Percentiles rank a stretch among this genome's conserved stretches.
Conservation (phyloP, 2,329 filamentous ascomycete genomes). For the Trichoderma afroharzianum region DNA sequence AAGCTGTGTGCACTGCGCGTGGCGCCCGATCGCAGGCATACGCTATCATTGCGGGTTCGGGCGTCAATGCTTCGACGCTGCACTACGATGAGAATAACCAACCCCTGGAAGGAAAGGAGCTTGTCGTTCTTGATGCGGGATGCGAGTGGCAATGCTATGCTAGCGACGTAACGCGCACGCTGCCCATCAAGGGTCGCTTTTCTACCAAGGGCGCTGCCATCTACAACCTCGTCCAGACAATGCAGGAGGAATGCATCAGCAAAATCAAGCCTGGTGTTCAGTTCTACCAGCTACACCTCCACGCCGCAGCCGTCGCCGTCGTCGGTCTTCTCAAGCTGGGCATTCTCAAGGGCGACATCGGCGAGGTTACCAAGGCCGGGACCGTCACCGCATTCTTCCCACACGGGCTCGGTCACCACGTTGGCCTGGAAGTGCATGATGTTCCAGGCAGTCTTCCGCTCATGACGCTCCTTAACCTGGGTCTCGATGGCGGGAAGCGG, state of each 20-base stretch:
- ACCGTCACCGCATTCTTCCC: slow-evolving; percentile 62
- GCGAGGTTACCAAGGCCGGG: slow-evolving; percentile 51
- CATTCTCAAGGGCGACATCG: slow-evolving; percentile 61
- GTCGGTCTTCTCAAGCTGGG: slow-evolving; percentile 68
- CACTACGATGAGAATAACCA: slow-evolving; percentile 84
- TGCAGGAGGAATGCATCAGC: slow-evolving; percentile 74
- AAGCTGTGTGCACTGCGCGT: slow-evolving; percentile 65
- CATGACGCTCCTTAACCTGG: slow-evolving; percentile 26
- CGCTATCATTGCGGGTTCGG: slow-evolving; percentile 80
- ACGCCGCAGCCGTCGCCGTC: slow-evolving; percentile 70
- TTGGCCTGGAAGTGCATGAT: slow-evolving; percentile 64
- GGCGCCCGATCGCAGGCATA: slow-evolving; percentile 81
- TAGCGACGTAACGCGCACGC: slow-evolving; percentile 83
- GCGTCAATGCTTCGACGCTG: slow-evolving; percentile 75
- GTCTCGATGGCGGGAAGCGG: slow-evolving; percentile 38
- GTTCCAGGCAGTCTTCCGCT: slow-evolving; percentile 39
- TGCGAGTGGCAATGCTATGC: slow-evolving; percentile 84
- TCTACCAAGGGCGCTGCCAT: slow-evolving; percentile 66
- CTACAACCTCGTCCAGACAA: slow-evolving; percentile 72
- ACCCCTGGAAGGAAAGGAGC: slow-evolving; percentile 63
- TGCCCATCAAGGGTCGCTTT: slow-evolving; percentile 71
- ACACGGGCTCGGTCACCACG: slow-evolving; percentile 62
- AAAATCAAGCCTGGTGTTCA: slow-evolving; percentile 64
- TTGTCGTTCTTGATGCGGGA: slow-evolving; percentile 83
- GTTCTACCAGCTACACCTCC: slow-evolving; percentile 69